Evolutionary conservation across 1,139 yeast genomes (phyloP).

Genomic region (Debaryomyces nepalensis): DNA sequence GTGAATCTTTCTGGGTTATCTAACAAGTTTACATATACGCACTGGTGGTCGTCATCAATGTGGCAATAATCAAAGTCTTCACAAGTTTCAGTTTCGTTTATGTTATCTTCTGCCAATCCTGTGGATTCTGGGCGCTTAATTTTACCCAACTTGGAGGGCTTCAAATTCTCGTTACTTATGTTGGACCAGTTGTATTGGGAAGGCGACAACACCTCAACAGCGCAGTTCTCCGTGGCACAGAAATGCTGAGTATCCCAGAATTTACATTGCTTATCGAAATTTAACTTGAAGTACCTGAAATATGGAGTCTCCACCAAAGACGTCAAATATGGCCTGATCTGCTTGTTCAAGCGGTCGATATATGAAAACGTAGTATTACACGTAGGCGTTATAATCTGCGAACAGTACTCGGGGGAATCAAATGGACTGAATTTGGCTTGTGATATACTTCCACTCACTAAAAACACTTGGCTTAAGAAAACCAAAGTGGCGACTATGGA

Average conservation of each 20-base stretch:
- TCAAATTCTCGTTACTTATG: conserved; percentile 67
- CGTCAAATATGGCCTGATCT: conserved; percentile 53
- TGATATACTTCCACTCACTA: conserved; percentile 7
- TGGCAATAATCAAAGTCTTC: conserved; percentile 59
- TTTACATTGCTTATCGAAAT: conserved; percentile 85
- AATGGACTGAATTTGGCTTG: conserved; percentile 40
- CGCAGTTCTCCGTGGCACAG: conserved; percentile 93
- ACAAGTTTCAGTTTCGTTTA: conserved; percentile 30
- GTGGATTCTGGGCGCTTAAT: conserved; percentile 30
- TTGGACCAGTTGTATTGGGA: conserved; percentile 62
- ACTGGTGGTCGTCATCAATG: conserved; percentile 60
- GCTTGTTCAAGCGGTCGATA: conserved; percentile 43
- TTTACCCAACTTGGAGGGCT: conserved; percentile 73
- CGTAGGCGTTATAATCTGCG: conserved; percentile 51
- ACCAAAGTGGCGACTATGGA: conserved; percentile 7
- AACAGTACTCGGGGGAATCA: conserved; percentile 51
- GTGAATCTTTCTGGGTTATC: conserved; percentile 96
- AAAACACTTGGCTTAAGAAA: conserved; percentile 3
- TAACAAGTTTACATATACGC: conserved; percentile 84
- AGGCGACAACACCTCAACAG: conserved; percentile 70
- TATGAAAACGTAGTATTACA: conserved; percentile 54
- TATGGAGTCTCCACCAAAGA: conserved; percentile 69
- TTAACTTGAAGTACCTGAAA: conserved; percentile 85
- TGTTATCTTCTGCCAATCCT: conserved; percentile 21
- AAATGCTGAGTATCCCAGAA: conserved; percentile 84